Conservation (phyloP, 352 stramenopile genomes). For the Phytophthora sp. region DNA sequence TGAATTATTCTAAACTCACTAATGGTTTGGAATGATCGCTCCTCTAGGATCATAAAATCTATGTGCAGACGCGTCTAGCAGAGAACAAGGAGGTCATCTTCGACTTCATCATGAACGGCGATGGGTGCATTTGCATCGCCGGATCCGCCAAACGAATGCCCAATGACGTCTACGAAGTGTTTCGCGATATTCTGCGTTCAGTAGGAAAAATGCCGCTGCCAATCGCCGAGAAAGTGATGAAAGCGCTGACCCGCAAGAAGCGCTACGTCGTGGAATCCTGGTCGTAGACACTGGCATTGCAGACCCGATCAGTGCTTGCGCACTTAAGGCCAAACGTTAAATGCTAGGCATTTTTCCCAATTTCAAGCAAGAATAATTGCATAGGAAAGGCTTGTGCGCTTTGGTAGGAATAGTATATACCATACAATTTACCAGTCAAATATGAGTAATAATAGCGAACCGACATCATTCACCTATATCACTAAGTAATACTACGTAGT, state of each 20-base stretch:
- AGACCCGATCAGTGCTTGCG: too few relatives aligned
- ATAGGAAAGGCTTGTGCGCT: too few relatives aligned
- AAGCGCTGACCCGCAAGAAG: constrained; percentile 72
- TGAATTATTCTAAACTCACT: not conserved
- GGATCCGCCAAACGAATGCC: constrained; percentile 94
- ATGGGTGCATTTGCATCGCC: constrained; percentile 82
- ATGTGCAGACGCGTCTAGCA: constrained; percentile 89
- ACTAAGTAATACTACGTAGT: too few relatives aligned
- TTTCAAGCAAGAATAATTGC: too few relatives aligned
- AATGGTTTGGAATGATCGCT: not conserved
- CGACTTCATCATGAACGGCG: constrained; percentile 67
- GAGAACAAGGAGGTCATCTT: constrained; percentile 83
- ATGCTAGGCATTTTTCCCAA: too few relatives aligned
- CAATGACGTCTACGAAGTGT: constrained; percentile 88
- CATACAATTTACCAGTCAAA: too few relatives aligned
- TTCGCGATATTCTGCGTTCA: constrained; percentile 85
- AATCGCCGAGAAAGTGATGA: constrained; percentile 78
- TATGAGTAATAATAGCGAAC: too few relatives aligned
- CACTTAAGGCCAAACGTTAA: too few relatives aligned
- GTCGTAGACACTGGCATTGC: constrained; percentile 66
- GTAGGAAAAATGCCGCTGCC: constrained; percentile 74
- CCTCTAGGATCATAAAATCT: constrained; percentile 83
- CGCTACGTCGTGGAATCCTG: constrained; percentile 89
- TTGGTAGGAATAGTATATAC: too few relatives aligned
- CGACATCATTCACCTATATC: too few relatives aligned